A percentile compares a stretch with the other conserved stretches of the same genome.
phyloP scores from a whole-genome alignment of 441 rosid species.

The Gossypium gossypioides region DNA sequence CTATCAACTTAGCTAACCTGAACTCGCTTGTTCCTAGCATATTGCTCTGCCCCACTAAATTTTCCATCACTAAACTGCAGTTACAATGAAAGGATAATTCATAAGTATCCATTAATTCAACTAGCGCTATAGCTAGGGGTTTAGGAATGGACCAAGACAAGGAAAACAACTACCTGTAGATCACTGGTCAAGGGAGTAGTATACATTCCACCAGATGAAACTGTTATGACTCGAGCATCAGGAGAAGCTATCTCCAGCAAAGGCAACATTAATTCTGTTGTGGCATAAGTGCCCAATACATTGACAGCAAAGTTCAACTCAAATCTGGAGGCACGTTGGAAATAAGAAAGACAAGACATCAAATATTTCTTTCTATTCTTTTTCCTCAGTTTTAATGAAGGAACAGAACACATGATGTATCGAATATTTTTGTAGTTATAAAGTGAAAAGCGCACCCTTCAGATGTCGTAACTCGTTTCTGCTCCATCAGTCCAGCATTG shows the following conservation, averaged over 20 bases:
- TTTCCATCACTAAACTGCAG: conserved; percentile 49
- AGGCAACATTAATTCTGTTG: conserved; percentile 68
- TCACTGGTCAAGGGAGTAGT: conserved; percentile 63
- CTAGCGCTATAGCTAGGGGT: not conserved
- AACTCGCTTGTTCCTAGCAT: conserved; percentile 73
- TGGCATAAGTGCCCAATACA: conserved; percentile 70
- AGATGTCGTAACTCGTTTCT: conserved; percentile 39
- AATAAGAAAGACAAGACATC: not conserved
- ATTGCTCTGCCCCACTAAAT: conserved; percentile 51
- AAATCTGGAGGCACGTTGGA: conserved; percentile 32
- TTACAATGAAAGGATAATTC: not conserved
- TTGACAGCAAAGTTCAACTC: conserved; percentile 71
- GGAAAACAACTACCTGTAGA: conserved; percentile 43
- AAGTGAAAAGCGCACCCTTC: conserved; percentile 51
- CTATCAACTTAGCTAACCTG: conserved; percentile 39
- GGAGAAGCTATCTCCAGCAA: conserved; percentile 72
- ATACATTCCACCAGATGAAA: conserved; percentile 90
- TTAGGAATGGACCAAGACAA: not conserved
- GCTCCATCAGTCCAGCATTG: conserved; percentile 77
- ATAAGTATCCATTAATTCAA: conserved; percentile 3
- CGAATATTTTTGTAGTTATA: not conserved
- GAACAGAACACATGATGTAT: not conserved
- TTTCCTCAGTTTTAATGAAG: not conserved
- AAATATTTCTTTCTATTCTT: not conserved
- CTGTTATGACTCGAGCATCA: conserved; percentile 75